These are phyloP conservation scores for Hymenoscyphus occultus DNA, from an alignment of 2,329 filamentous ascomycete genomes.

Conservation along the genomic window DNA sequence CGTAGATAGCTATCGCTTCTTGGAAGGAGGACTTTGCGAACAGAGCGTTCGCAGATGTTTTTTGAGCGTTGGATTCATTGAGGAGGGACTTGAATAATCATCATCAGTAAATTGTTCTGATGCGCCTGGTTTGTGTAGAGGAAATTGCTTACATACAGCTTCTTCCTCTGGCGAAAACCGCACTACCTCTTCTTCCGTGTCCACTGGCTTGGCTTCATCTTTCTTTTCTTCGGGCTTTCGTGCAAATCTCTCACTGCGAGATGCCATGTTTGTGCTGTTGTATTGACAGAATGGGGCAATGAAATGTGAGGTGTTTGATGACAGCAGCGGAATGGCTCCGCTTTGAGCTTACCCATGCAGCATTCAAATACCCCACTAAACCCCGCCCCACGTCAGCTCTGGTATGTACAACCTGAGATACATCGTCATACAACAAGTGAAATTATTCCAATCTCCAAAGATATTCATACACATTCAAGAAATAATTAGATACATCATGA, in stretches of 20 bases:
- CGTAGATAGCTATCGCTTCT: conserved; percentile 78
- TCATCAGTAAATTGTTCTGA: neutral
- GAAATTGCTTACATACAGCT: conserved; percentile 34
- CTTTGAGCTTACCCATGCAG: conserved; percentile 2
- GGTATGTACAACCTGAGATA: neutral
- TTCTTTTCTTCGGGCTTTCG: conserved; percentile 27
- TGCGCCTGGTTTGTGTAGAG: neutral
- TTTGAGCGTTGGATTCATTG: conserved; percentile 67
- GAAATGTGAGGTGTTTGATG: neutral
- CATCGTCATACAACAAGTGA: neutral
- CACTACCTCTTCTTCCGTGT: conserved; percentile 31
- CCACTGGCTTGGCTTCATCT: conserved; percentile 9
- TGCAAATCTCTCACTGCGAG: conserved; percentile 35
- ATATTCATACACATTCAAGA: neutral
- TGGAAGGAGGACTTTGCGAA: conserved; percentile 71
- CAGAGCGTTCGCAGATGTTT: conserved; percentile 73
- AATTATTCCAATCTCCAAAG: neutral
- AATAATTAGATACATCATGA: conserved; percentile 14
- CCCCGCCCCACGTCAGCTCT: neutral
- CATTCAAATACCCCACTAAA: neutral
- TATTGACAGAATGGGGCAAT: neutral
- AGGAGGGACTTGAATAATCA: conserved; percentile 57
- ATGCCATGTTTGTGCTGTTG: conserved; percentile 26
- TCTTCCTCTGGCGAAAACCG: conserved; percentile 44
- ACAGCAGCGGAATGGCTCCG: conserved; percentile 10